These are phyloP conservation scores for Didymella keratinophila DNA, from an alignment of 2,329 filamentous ascomycete genomes.

Conservation along the genomic window DNA sequence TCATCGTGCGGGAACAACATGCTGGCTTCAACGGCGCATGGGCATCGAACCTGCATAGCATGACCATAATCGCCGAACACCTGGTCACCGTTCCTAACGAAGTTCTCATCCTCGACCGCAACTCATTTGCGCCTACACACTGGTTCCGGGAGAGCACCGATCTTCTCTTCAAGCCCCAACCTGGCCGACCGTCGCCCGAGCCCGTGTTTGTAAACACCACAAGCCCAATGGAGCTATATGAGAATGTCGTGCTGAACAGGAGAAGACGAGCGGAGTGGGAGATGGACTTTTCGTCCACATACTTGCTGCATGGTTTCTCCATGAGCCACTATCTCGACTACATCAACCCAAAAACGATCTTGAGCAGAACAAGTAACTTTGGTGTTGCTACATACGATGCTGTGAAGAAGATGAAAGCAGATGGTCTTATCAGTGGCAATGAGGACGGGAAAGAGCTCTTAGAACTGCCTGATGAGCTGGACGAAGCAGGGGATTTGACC, in stretches of 20 bases:
- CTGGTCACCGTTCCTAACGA: background rate
- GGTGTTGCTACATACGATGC: slow-evolving; percentile 26
- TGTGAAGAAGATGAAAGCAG: slow-evolving; percentile 27
- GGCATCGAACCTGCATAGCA: slow-evolving; percentile 25
- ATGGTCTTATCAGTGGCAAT: slow-evolving; percentile 21
- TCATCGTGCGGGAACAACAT: slow-evolving; percentile 29
- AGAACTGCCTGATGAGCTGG: background rate
- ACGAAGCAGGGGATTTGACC: background rate
- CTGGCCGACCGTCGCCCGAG: background rate
- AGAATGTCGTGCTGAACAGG: slow-evolving; percentile 17
- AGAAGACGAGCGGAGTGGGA: slow-evolving; percentile 25
- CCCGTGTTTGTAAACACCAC: background rate
- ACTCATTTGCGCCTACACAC: background rate
- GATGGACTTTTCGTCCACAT: slow-evolving; percentile 27
- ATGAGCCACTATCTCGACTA: slow-evolving; percentile 7
- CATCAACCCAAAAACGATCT: slow-evolving; percentile 25
- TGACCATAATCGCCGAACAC: background rate
- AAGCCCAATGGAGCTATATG: slow-evolving; percentile 13
- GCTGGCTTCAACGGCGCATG: slow-evolving; percentile 27
- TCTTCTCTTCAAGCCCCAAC: background rate
- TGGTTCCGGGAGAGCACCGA: background rate
- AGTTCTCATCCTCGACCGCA: background rate
- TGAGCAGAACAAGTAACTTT: slow-evolving; percentile 29
- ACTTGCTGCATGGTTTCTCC: slow-evolving; percentile 31
- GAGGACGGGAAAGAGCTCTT: slow-evolving; percentile 5